Conservation (phyloP, 768 basidiomycete species). For the Sistotremastrum niveocremeum region DNA sequence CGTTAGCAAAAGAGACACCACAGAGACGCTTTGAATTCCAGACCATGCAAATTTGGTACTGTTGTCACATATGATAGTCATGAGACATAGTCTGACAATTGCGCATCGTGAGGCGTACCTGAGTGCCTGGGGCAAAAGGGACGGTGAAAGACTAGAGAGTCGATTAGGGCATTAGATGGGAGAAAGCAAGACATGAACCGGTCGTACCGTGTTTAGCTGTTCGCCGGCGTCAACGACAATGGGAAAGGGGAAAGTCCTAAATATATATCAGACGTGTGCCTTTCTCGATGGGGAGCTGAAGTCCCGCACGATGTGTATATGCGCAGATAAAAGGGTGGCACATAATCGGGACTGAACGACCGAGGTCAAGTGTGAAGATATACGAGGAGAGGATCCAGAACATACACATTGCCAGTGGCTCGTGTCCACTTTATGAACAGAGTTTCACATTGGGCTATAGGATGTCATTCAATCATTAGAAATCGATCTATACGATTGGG, state of each 20-base stretch:
- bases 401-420: constrained; percentile 12
- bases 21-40: constrained; percentile 1
- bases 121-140: constrained; percentile 44
- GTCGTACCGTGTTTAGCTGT: constrained; percentile 33
- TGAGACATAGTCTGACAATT: not conserved
- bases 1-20: not conserved
- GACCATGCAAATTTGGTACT: constrained; percentile 64
- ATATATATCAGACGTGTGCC: not conserved
- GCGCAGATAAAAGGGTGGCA: constrained; percentile 44
- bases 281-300: constrained; percentile 10
- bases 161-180: not conserved
- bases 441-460: constrained; percentile 21
- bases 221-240: constrained; percentile 37
- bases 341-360: constrained; percentile 34
- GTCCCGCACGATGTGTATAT: constrained; percentile 40
- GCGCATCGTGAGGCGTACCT: constrained; percentile 19
- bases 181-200: not conserved
- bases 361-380: not conserved
- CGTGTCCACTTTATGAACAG: constrained; percentile 18
- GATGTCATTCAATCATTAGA: not conserved
- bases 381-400: not conserved
- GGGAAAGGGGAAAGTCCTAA: constrained; percentile 36
- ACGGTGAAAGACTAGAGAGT: constrained; percentile 39
- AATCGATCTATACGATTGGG: not conserved
- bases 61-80: constrained; percentile 1